Conservation (phyloP, 2,329 filamentous ascomycete genomes). For the Hypoxylon sp. region DNA sequence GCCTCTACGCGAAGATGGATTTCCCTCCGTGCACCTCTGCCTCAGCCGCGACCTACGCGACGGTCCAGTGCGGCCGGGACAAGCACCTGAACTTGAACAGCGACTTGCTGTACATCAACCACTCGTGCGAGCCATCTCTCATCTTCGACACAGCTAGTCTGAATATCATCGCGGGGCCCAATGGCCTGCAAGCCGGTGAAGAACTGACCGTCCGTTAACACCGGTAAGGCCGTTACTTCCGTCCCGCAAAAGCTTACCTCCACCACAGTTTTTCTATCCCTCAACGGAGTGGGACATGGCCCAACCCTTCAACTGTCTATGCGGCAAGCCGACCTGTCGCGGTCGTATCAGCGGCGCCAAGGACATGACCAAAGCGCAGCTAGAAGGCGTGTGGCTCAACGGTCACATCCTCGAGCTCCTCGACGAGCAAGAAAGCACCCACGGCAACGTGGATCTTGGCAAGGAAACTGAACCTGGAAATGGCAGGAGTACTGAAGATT, state of each 20-base stretch:
- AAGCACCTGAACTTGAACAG: conserved; percentile 74
- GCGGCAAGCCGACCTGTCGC: conserved; percentile 68
- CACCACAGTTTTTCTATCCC: conserved; percentile 75
- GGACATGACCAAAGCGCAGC: conserved; percentile 66
- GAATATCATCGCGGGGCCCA: conserved; percentile 69
- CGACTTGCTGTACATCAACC: conserved; percentile 76
- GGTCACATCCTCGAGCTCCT: conserved; percentile 70
- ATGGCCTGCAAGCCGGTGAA: conserved; percentile 67
- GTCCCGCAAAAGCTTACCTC: conserved; percentile 34
- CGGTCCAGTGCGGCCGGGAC: conserved; percentile 70
- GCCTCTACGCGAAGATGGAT: conserved; percentile 73
- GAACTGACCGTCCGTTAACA: conserved; percentile 65
- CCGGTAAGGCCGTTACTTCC: conserved; percentile 34
- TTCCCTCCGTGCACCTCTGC: conserved; percentile 73
- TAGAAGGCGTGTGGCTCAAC: conserved; percentile 73
- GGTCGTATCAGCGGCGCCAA: conserved; percentile 74
- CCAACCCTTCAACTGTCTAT: conserved; percentile 77
- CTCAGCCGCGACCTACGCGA: conserved; percentile 71
- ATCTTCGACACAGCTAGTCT: conserved; percentile 71
- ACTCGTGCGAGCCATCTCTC: conserved; percentile 75
- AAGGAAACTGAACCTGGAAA: conserved; percentile 42
- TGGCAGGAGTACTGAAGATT: conserved; percentile 20
- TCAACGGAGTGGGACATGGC: conserved; percentile 82
- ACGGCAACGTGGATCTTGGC: conserved; percentile 36
- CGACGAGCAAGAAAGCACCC: conserved; percentile 54